Conservation (phyloP, 1,139 yeast species). For the Tardiomyces digboiensis region DNA sequence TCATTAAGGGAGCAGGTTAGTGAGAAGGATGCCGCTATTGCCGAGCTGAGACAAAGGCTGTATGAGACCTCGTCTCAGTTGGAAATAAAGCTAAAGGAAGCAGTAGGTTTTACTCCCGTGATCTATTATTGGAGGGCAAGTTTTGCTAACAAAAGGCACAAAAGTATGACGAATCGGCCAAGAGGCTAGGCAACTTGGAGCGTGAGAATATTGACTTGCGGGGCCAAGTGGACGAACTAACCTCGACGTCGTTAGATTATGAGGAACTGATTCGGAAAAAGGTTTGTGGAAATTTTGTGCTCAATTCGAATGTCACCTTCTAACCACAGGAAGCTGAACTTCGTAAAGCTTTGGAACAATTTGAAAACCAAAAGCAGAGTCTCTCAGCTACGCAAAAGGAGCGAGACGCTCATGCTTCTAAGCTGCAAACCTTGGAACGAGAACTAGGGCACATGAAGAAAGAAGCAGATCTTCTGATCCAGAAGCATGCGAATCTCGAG, state of each 20-base stretch:
- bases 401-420: neutral
- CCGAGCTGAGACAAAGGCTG: conserved; percentile 13
- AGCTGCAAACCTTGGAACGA: neutral
- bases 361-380: conserved; percentile 12
- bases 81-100: conserved; percentile 25
- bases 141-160: neutral
- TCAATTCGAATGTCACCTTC: neutral
- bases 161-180: neutral
- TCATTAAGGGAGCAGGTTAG: neutral
- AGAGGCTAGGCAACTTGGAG: conserved; percentile 1
- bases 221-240: conserved; percentile 28
- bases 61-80: conserved; percentile 28
- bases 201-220: conserved; percentile 33
- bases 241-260: conserved; percentile 30
- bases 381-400: conserved; percentile 2
- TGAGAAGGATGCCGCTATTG: neutral
- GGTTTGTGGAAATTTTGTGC: conserved; percentile 2
- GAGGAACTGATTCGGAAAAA: conserved; percentile 29
- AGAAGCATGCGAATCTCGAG: conserved; percentile 19
- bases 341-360: conserved; percentile 17
- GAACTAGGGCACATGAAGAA: conserved; percentile 13
- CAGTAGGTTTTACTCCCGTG: conserved; percentile 10
- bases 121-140: too few relatives aligned
- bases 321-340: conserved; percentile 26
- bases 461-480: conserved; percentile 14